A percentile compares a stretch with the other conserved stretches of the same genome.
Conservation (phyloP, 371 early-diverging fungal genomes). For the Syncephalastrum contaminatum region DNA sequence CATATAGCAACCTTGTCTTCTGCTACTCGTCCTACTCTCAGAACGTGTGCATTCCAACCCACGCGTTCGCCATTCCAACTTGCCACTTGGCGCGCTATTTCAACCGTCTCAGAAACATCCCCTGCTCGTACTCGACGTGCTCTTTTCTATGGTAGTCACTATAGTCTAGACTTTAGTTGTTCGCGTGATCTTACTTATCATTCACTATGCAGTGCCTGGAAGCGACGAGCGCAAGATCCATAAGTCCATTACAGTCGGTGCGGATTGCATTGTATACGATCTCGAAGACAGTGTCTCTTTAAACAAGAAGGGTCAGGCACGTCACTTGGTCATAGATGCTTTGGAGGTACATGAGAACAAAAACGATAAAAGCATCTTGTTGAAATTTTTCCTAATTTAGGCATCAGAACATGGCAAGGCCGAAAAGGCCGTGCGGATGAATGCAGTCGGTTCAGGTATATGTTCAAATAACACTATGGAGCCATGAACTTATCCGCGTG, state of each 20-base stretch:
- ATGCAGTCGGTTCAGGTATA: constrained; percentile 79
- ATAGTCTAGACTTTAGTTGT: too few species aligned
- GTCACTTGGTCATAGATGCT: constrained; percentile 75
- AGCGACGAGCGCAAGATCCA: constrained; percentile 89
- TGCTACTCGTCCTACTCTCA: too few species aligned
- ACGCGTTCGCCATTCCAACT: too few species aligned
- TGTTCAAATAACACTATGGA: neutral
- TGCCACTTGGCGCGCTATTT: neutral
- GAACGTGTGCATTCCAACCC: too few species aligned
- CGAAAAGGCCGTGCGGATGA: constrained; percentile 88
- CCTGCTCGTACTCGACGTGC: neutral
- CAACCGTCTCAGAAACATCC: constrained; percentile 1
- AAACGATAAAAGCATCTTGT: neutral
- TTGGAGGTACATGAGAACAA: constrained; percentile 49
- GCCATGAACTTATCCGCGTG: neutral
- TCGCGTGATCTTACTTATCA: neutral
- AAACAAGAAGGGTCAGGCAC: constrained; percentile 78
- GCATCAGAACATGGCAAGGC: constrained; percentile 65
- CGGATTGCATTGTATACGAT: constrained; percentile 88
- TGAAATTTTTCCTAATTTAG: constrained; percentile 25
- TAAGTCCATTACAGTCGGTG: constrained; percentile 64
- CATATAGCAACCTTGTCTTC: too few species aligned
- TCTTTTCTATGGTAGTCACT: neutral
- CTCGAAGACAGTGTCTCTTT: constrained; percentile 89
- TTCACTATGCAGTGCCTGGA: constrained; percentile 64